Percentiles rank a stretch among this genome's conserved stretches.
Evolutionary conservation across 2,329 filamentous ascomycete genomes (phyloP).

Genomic region (Dothistroma septosporum): DNA sequence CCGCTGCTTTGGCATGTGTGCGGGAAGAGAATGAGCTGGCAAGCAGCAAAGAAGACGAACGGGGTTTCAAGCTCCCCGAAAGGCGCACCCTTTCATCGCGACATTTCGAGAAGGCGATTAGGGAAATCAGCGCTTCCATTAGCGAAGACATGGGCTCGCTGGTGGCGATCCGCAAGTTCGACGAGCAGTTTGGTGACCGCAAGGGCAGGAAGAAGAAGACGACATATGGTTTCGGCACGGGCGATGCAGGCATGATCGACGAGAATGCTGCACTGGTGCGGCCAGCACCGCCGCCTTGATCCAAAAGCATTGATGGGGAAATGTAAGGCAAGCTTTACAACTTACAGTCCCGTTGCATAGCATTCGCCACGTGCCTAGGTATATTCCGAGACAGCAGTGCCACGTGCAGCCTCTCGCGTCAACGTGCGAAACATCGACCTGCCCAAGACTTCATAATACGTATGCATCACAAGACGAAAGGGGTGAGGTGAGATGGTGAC

Average conservation of each 20-base stretch:
- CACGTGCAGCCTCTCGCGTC: not conserved
- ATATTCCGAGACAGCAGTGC: not conserved
- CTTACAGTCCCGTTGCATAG: not conserved
- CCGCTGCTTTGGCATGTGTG: constrained; percentile 73
- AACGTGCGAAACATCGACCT: not conserved
- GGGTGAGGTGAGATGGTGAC: not conserved
- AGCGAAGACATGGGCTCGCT: constrained; percentile 89
- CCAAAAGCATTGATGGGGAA: not conserved
- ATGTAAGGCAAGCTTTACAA: not conserved
- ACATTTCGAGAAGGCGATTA: constrained; percentile 82
- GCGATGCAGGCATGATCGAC: constrained; percentile 22
- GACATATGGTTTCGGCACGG: constrained; percentile 32
- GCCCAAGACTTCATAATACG: not conserved
- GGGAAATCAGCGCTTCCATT: constrained; percentile 87
- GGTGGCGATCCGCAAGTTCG: constrained; percentile 85
- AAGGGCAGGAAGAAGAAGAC: constrained; percentile 52
- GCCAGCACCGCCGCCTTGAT: constrained; percentile 13
- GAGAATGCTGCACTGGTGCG: constrained; percentile 33
- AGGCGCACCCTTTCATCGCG: constrained; percentile 59
- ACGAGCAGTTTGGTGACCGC: constrained; percentile 87
- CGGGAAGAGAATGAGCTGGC: constrained; percentile 62
- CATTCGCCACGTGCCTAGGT: not conserved
- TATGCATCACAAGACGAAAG: not conserved
- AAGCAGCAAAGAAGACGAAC: constrained; percentile 25
- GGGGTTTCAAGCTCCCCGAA: constrained; percentile 59